Evolutionary conservation across 2,329 filamentous ascomycete genomes (phyloP).

Genomic region (Penicillium sp.): DNA sequence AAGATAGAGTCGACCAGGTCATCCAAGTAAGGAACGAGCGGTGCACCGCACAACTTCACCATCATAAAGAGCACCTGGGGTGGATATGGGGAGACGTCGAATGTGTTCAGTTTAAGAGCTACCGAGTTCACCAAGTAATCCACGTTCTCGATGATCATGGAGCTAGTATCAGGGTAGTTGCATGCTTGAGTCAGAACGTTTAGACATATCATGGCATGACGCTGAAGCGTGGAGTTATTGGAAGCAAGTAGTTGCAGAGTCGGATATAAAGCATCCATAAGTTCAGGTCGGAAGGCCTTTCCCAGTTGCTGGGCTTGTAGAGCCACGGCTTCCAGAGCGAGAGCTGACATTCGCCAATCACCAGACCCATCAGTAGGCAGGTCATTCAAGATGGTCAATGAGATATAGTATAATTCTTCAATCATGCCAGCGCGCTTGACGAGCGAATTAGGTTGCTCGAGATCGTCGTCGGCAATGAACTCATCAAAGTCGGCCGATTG

Average conservation of each 20-base stretch:
- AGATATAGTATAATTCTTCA: constrained; percentile 48
- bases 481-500: constrained; percentile 62
- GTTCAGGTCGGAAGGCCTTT: constrained; percentile 73
- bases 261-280: constrained; percentile 90
- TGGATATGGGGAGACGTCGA: constrained; percentile 88
- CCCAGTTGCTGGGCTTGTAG: constrained; percentile 70
- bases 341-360: constrained; percentile 74
- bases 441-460: constrained; percentile 32
- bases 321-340: constrained; percentile 79
- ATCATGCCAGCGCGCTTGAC: constrained; percentile 39
- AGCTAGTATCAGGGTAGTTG: constrained; percentile 71
- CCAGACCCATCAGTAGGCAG: constrained; percentile 38
- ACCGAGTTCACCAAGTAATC: constrained; percentile 97
- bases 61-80: constrained; percentile 93
- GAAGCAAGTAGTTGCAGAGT: constrained; percentile 87
- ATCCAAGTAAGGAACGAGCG: constrained; percentile 82
- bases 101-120: constrained; percentile 82
- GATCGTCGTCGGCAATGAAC: constrained; percentile 61
- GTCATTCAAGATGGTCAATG: constrained; percentile 45
- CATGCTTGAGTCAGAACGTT: constrained; percentile 78
- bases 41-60: constrained; percentile 80
- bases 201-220: constrained; percentile 79
- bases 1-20: constrained; percentile 92
- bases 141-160: constrained; percentile 84
- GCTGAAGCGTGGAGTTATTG: constrained; percentile 65